Conservation (phyloP, 2,329 filamentous ascomycete species). For the Plenodomus lindquistii region DNA sequence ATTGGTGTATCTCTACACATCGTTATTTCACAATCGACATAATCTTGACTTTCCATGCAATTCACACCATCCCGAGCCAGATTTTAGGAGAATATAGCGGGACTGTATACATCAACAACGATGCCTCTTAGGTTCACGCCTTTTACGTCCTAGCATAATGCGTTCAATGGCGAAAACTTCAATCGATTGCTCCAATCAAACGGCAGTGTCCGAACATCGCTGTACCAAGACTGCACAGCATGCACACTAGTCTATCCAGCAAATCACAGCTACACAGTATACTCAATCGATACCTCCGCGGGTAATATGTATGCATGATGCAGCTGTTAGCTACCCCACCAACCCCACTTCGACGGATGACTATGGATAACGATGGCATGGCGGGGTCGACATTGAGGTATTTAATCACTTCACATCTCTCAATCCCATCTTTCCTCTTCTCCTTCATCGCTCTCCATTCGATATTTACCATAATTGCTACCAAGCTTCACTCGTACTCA, state of each 20-base stretch:
- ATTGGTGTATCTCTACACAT: too few relatives aligned
- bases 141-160: too few relatives aligned
- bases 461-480: neutral
- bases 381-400: slow-evolving; percentile 13
- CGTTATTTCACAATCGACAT: too few relatives aligned
- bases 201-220: neutral
- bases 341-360: slow-evolving; percentile 36
- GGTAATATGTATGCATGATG: slow-evolving; percentile 10
- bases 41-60: too few relatives aligned
- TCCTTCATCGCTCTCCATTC: neutral
- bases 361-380: slow-evolving; percentile 16
- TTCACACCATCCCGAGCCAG: too few relatives aligned
- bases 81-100: too few relatives aligned
- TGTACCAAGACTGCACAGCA: neutral
- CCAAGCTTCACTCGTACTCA: slow-evolving; percentile 22
- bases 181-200: neutral
- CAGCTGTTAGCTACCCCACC: slow-evolving; percentile 7
- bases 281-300: slow-evolving; percentile 9
- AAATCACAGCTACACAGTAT: neutral
- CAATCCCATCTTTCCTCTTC: slow-evolving; percentile 3
- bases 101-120: too few relatives aligned
- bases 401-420: slow-evolving; percentile 16
- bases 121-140: too few relatives aligned
- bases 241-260: neutral
- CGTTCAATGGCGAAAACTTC: too few relatives aligned